These are phyloP conservation scores for Stachybotrys chartarum DNA, from an alignment of 2,329 filamentous ascomycete genomes.

Conservation along the genomic window DNA sequence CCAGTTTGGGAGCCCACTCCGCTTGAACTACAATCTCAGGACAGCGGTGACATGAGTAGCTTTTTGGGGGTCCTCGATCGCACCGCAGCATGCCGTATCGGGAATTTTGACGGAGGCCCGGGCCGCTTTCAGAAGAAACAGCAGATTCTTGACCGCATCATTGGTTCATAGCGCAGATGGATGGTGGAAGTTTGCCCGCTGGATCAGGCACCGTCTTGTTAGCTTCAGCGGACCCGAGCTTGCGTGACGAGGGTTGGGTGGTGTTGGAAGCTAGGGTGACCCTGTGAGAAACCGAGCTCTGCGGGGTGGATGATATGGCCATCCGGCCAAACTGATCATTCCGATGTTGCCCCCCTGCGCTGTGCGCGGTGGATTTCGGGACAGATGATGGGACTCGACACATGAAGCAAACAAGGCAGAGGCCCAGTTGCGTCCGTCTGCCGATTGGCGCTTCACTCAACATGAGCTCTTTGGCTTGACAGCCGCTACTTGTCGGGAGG, in stretches of 20 bases:
- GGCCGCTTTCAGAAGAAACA: not conserved
- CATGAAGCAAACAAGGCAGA: too few relatives aligned
- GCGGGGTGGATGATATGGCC: constrained; percentile 15
- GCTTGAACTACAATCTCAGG: not conserved
- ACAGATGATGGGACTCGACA: too few relatives aligned
- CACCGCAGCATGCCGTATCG: not conserved
- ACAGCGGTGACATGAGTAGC: not conserved
- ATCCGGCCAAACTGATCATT: not conserved
- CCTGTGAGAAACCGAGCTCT: constrained; percentile 14
- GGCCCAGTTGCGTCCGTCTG: too few relatives aligned
- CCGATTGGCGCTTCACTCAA: too few relatives aligned
- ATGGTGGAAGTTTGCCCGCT: not conserved
- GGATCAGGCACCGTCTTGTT: not conserved
- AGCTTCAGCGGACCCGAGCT: not conserved
- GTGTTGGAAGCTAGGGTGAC: not conserved
- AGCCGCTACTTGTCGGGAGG: too few relatives aligned
- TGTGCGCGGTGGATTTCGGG: too few relatives aligned
- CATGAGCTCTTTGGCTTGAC: too few relatives aligned
- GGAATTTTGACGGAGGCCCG: not conserved
- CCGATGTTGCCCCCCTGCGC: too few relatives aligned
- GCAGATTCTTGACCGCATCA: not conserved
- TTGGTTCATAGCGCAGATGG: not conserved
- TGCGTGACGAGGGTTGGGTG: not conserved
- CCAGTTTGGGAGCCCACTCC: not conserved
- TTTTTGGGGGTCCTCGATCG: not conserved